Base-by-base conservation (phyloP, 2,329 filamentous ascomycete species). In the Pseudogymnoascus sp. region DNA sequence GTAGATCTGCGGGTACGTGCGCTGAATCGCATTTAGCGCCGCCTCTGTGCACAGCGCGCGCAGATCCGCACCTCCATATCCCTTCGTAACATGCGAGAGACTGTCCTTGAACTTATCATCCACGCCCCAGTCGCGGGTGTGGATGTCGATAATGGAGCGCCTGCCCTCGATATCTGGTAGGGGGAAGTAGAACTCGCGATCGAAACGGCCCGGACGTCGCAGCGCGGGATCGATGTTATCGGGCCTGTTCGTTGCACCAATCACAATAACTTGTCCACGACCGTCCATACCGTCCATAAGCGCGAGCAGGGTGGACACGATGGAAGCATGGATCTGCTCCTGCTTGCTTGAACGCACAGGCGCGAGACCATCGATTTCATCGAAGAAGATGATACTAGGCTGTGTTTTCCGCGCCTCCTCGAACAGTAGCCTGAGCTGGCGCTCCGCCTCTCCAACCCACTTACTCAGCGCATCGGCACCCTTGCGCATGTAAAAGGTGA, bases 401-500 rank as follows among this genome's bases (percentile, higher is more conserved):
- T 99, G 95, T 1, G 89, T 97, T 74, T 92, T 95, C 66, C 93
- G 85, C 15, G 95, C 95, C 76, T 99, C 95, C 70, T 97, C 95
- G 68, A 99, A 99, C 4, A 99, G 82, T 64, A 97, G 79, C 53
- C 95, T 88, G 62, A 99, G 84, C 74, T 99, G 95, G 76, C 93
- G 89, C 77, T 99, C 95, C 9, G 96, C 95, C 76, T 99, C 95
- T 73, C 95, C 95, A 61, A 99, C 95, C 95, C 95, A 99, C 77
- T 99, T 99, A 76, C 93, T 97, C 66, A 99, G 80, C 15, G 93
- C 93, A 82, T 99, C 95, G 23, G 95, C 96, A 73, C 95, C 96
- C 77, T 99, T 99, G 65, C 95, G 89, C 95, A 99, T 99, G 77
- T 97, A 99, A 71, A 99, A 99, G 0, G 93, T 97, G 67, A 99